phyloP scores from a whole-genome alignment of 306 rosid genomes.

The Amphicarpaea edgeworthii region DNA sequence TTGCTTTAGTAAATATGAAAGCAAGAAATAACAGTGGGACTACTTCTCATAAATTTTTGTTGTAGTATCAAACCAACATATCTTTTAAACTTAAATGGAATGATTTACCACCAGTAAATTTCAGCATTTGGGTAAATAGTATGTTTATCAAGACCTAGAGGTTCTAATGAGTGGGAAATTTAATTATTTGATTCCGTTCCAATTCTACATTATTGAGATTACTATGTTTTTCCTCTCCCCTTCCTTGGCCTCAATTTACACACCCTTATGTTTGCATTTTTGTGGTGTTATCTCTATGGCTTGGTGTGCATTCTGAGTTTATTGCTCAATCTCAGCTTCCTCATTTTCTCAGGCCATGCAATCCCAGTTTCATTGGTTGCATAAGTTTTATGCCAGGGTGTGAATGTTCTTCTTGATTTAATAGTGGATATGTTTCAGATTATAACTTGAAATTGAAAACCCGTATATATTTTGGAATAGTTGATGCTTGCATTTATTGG shows the following conservation, averaged over 20 bases:
- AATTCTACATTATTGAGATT: constrained; percentile 9
- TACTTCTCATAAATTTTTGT: not conserved
- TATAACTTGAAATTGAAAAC: constrained; percentile 16
- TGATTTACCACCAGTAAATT: constrained; percentile 5
- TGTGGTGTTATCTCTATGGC: constrained; percentile 4
- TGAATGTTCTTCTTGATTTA: constrained; percentile 20
- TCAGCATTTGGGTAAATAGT: constrained; percentile 7
- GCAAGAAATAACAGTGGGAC: constrained; percentile 1
- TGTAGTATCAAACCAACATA: constrained; percentile 15
- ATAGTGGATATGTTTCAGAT: constrained; percentile 8
- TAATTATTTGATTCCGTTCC: constrained; percentile 16
- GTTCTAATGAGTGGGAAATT: constrained; percentile 22
- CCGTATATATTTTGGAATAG: constrained; percentile 10
- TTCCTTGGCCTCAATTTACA: not conserved
- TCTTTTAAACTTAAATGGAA: constrained; percentile 20
- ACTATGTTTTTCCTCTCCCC: not conserved
- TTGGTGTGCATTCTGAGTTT: constrained; percentile 16
- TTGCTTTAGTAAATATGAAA: constrained; percentile 23
- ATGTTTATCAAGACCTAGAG: constrained; percentile 7
- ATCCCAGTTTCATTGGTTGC: constrained; percentile 15
- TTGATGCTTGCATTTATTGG: constrained; percentile 36
- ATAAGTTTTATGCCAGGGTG: constrained; percentile 27
- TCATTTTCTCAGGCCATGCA: constrained; percentile 21
- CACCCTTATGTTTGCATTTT: constrained; percentile 11
- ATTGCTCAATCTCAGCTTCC: constrained; percentile 20